Evolutionary conservation across 2,329 filamentous ascomycete genomes (phyloP).

Genomic region (Sporothrix protearum): DNA sequence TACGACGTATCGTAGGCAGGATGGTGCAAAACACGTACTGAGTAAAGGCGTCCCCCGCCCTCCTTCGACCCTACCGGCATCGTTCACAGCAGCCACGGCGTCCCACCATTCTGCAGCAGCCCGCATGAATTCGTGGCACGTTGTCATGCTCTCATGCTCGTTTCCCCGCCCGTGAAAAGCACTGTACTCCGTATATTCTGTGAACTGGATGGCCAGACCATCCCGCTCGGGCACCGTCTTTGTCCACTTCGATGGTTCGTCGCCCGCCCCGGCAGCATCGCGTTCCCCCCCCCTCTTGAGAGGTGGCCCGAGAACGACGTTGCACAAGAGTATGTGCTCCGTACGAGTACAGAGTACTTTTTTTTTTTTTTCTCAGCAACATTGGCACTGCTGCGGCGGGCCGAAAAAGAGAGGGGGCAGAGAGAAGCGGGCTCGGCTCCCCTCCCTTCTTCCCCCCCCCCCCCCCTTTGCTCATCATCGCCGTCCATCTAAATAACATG

Average conservation of each 20-base stretch:
- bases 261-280: not conserved
- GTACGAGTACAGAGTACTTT: not conserved
- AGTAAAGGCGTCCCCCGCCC: not conserved
- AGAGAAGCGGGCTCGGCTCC: not conserved
- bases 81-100: not conserved
- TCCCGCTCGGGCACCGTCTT: not conserved
- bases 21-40: not conserved
- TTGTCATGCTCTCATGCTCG: not conserved
- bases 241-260: not conserved
- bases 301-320: no score
- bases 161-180: not conserved
- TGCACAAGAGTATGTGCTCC: not conserved
- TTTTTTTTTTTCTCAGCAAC: not conserved
- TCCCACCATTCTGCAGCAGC: not conserved
- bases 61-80: no score
- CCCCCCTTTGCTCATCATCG: not conserved
- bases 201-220: not conserved
- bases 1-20: not conserved
- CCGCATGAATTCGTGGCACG: constrained; percentile 6
- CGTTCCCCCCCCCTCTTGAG: not conserved
- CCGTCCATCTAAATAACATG: not conserved
- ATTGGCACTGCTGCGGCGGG: constrained; percentile 1
- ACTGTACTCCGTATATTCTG: not conserved
- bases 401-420: not conserved
- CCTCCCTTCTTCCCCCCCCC: not conserved